Base-by-base conservation (phyloP, 768 basidiomycete genomes). In the Coprinopsis marcescibilis region DNA sequence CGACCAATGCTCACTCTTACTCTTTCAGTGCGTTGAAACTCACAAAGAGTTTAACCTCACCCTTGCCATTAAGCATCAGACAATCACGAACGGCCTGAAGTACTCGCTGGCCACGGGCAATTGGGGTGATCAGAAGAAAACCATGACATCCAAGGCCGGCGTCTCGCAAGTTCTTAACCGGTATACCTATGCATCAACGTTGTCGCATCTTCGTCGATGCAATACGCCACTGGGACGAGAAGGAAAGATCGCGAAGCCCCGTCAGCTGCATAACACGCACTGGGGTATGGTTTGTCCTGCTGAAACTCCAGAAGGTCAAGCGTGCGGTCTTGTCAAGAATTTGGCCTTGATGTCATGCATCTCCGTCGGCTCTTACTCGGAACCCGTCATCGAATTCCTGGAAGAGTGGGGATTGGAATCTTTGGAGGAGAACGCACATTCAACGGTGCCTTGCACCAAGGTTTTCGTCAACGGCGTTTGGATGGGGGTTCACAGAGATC, bases 261-360 rank as follows among this genome's bases (percentile, higher is more conserved):
- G 96, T 57, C 96, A 99, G 58, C 72, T 99, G 46, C 96, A 99
- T 65, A 99, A 99, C 59, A 97, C 96, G 1, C 96, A 99, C 58
- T 99, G 96, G 96, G 96, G 96, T 29, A 98, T 99, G 96, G 96
- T 99, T 15, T 99, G 96, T 61, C 96, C 96, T 34, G 96, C 96
- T 30, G 96, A 99, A 65, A 99, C 96, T 3, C 96, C 96, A 1
- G 96, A 99, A 81, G 96, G 96, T 37, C 96, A 98, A 64, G 96
- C 96, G 51, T 99, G 96, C 67, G 96, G 96, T 67, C 79, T 98
- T 35, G 96, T 98, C 67, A 98, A 99, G 72, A 98, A 99, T 66
- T 70, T 99, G 48, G 90, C 96, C 0, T 81, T 98, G 54, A 95
- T 98, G 93, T 72, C 95, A 3, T 95, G 92, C 65, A 96, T 98